phyloP scores from a whole-genome alignment of 345 rosid genomes.

The Ceriops zippeliana region DNA sequence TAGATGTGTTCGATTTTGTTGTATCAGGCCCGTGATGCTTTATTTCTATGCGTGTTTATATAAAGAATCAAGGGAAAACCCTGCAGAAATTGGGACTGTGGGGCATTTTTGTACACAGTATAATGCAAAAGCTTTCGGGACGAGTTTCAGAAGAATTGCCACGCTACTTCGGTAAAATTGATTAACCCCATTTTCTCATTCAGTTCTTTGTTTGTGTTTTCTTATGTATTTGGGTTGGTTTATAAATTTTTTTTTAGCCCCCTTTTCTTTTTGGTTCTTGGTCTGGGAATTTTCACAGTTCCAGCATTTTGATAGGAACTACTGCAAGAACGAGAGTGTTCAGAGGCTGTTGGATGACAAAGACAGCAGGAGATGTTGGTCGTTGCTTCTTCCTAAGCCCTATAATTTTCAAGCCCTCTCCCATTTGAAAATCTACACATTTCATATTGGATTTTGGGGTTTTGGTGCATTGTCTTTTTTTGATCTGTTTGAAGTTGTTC shows the following conservation, averaged over 20 bases:
- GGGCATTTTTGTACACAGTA: conserved; percentile 66
- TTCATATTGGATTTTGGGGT: conserved; percentile 6
- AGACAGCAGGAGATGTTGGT: conserved; percentile 63
- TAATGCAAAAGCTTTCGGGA: conserved; percentile 59
- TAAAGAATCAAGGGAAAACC: conserved; percentile 63
- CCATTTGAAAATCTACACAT: conserved; percentile 22
- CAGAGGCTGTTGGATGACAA: conserved; percentile 61
- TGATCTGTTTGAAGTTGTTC: not conserved
- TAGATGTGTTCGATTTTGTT: not conserved
- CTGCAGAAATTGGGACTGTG: conserved; percentile 67
- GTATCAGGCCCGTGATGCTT: conserved; percentile 67
- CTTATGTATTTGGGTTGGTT: not conserved
- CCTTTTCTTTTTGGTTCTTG: not conserved
- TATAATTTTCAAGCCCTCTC: conserved; percentile 64
- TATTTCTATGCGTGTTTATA: conserved; percentile 74
- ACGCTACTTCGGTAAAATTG: conserved; percentile 61
- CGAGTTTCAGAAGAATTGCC: conserved; percentile 46
- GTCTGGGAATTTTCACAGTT: conserved; percentile 32
- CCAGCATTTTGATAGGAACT: conserved; percentile 74
- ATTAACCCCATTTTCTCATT: not conserved
- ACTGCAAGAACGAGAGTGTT: conserved; percentile 61
- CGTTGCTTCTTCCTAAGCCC: conserved; percentile 63
- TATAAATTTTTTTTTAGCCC: not conserved
- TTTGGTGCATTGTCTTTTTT: not conserved
- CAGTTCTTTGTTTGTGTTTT: not conserved